A percentile compares a stretch with the other conserved stretches of the same genome.
These are phyloP conservation scores for Aspergillus affinis DNA, from an alignment of 495 filamentous ascomycete genomes.

Conservation along the genomic window DNA sequence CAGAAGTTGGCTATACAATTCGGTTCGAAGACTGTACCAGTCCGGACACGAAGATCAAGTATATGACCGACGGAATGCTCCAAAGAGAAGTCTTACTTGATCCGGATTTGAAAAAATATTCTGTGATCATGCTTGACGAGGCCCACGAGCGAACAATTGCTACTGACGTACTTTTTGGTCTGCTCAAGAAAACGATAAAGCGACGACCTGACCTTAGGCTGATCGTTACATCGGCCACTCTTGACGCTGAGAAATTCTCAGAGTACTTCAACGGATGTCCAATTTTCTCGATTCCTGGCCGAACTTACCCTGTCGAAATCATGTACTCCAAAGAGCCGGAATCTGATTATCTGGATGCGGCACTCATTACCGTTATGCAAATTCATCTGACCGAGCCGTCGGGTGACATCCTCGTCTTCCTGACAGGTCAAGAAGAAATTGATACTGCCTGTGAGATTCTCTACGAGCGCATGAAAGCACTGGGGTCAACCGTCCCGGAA, in stretches of 20 bases:
- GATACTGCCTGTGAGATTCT: slow-evolving; percentile 91
- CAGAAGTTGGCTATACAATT: slow-evolving; percentile 96
- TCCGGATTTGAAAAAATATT: slow-evolving; percentile 81
- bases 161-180: slow-evolving; percentile 91
- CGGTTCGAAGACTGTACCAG: slow-evolving; percentile 95
- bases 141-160: slow-evolving; percentile 97
- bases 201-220: slow-evolving; percentile 83
- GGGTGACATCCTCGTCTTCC: slow-evolving; percentile 92
- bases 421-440: slow-evolving; percentile 98
- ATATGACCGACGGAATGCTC: slow-evolving; percentile 99
- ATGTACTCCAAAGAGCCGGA: slow-evolving; percentile 94
- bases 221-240: slow-evolving; percentile 93
- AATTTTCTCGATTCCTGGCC: slow-evolving; percentile 93
- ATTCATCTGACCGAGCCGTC: slow-evolving; percentile 89
- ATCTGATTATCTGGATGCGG: slow-evolving; percentile 94
- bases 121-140: slow-evolving; percentile 97
- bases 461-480: slow-evolving; percentile 92
- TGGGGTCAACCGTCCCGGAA: slow-evolving; percentile 89
- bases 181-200: slow-evolving; percentile 92
- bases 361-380: slow-evolving; percentile 94
- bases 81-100: slow-evolving; percentile 92
- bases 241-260: slow-evolving; percentile 97
- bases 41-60: slow-evolving; percentile 92
- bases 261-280: slow-evolving; percentile 92
- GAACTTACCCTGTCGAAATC: slow-evolving; percentile 93